phyloP scores from a whole-genome alignment of 352 stramenopile species.

The Sclerospora graminicola region DNA sequence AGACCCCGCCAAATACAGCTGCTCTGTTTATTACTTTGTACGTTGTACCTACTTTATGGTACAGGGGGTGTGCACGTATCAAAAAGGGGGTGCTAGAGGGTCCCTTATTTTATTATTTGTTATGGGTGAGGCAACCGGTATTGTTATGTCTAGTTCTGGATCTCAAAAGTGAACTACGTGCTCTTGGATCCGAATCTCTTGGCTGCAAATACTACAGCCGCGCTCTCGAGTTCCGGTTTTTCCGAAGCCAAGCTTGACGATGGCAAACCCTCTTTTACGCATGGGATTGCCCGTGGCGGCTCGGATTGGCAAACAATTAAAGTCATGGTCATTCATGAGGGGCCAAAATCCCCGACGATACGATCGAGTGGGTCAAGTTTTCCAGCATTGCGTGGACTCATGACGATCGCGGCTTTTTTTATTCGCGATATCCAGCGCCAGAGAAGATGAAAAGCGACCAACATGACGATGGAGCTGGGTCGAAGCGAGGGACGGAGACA shows the following conservation, averaged over 20 bases:
- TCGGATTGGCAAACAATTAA: constrained; percentile 86
- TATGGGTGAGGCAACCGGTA: no score
- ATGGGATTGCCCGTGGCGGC: constrained; percentile 71
- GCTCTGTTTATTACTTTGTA: no score
- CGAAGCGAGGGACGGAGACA: constrained; percentile 68
- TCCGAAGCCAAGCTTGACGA: constrained; percentile 56
- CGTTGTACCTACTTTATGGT: no score
- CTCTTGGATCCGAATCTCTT: constrained; percentile 80
- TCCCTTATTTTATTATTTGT: no score
- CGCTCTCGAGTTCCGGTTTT: constrained; percentile 55
- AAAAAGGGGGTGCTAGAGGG: no score
- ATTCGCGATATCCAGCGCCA: constrained; percentile 67
- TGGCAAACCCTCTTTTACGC: constrained; percentile 68
- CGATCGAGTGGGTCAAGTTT: constrained; percentile 86
- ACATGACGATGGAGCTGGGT: constrained; percentile 25
- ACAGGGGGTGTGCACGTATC: no score
- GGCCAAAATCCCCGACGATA: constrained; percentile 63
- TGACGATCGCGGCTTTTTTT: constrained; percentile 82
- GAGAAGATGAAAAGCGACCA: constrained; percentile 42
- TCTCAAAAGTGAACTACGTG: no score
- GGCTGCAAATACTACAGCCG: constrained; percentile 57
- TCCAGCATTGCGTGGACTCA: constrained; percentile 72
- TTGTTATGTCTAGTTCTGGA: no score
- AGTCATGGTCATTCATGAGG: constrained; percentile 64
- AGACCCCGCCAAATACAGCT: no score